These are phyloP conservation scores for Bacidia rubella DNA, from an alignment of 495 filamentous ascomycete species.

Conservation along the genomic window DNA sequence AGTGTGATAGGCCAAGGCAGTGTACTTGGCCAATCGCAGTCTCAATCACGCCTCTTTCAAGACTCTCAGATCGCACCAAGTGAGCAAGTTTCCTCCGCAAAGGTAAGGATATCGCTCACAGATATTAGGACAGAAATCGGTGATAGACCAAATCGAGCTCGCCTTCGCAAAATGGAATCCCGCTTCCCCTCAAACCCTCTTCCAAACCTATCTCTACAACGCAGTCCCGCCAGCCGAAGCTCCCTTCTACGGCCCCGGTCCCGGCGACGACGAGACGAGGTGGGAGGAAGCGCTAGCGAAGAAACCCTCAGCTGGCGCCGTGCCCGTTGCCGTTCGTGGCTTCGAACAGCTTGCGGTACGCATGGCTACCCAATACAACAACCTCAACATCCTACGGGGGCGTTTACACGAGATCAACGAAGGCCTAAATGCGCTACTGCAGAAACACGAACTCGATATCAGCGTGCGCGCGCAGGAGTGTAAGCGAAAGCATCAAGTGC, in stretches of 20 bases:
- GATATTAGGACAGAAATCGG: conserved; percentile 60
- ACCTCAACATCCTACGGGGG: conserved; percentile 55
- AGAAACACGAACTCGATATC: conserved; percentile 69
- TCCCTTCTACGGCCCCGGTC: conserved; percentile 66
- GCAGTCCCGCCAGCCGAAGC: conserved; percentile 63
- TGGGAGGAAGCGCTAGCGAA: conserved; percentile 89
- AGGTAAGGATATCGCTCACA: too few species aligned
- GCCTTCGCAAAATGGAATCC: conserved; percentile 79
- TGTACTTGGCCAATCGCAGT: conserved; percentile 11
- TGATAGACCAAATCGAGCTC: conserved; percentile 69
- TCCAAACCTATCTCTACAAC: conserved; percentile 93
- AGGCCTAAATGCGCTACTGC: conserved; percentile 61
- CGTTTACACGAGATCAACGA: conserved; percentile 89
- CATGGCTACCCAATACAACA: conserved; percentile 60
- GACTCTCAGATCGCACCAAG: conserved; percentile 10
- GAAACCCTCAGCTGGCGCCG: conserved; percentile 63
- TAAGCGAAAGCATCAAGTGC: conserved; percentile 60
- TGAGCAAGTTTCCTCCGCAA: too few species aligned
- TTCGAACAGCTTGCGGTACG: conserved; percentile 63
- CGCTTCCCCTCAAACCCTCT: conserved; percentile 51
- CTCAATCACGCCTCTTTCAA: conserved; percentile 5
- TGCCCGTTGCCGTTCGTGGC: conserved; percentile 59
- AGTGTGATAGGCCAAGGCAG: too few species aligned
- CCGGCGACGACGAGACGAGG: conserved; percentile 64
- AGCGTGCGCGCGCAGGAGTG: conserved; percentile 69